phyloP scores from a whole-genome alignment of 2,329 filamentous ascomycete species.

The Aureobasidium sp. region DNA sequence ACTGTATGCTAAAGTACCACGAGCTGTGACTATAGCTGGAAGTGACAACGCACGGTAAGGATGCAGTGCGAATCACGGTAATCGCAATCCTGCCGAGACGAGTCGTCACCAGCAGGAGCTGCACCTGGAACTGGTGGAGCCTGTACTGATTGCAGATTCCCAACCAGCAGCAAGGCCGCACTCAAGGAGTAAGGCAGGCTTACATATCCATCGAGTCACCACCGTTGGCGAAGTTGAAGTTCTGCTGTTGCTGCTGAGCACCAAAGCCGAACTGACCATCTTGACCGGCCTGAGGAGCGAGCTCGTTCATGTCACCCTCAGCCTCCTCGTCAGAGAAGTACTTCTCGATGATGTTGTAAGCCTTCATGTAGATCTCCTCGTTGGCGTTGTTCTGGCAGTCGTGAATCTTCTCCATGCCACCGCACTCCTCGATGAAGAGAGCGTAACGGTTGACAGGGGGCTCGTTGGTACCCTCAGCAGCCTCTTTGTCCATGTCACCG shows the following conservation, averaged over 20 bases:
- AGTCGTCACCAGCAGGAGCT: neutral
- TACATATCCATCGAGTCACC: slow-evolving; percentile 62
- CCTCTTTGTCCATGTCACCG: slow-evolving; percentile 95
- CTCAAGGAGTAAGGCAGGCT: slow-evolving; percentile 2
- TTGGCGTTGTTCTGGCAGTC: slow-evolving; percentile 99
- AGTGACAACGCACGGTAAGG: neutral
- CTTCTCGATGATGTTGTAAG: slow-evolving; percentile 99
- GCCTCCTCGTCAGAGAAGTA: slow-evolving; percentile 99
- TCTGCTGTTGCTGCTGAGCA: slow-evolving; percentile 60
- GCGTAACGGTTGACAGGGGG: slow-evolving; percentile 87
- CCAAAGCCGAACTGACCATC: slow-evolving; percentile 74
- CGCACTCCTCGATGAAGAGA: slow-evolving; percentile 95
- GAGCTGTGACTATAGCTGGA: neutral
- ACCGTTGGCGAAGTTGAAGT: slow-evolving; percentile 88
- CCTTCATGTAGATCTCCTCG: slow-evolving; percentile 99
- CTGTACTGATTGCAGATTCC: neutral
- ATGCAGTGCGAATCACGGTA: neutral
- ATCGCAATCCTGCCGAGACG: neutral
- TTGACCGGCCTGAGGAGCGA: slow-evolving; percentile 62
- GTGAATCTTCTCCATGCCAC: slow-evolving; percentile 99
- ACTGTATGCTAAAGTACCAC: neutral
- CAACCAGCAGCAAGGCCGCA: neutral
- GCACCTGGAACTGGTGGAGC: neutral
- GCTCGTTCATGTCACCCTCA: slow-evolving; percentile 69
- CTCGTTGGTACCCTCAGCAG: slow-evolving; percentile 62